phyloP scores from a whole-genome alignment of 2,329 filamentous ascomycete species.

The Talaromyces islandicus region DNA sequence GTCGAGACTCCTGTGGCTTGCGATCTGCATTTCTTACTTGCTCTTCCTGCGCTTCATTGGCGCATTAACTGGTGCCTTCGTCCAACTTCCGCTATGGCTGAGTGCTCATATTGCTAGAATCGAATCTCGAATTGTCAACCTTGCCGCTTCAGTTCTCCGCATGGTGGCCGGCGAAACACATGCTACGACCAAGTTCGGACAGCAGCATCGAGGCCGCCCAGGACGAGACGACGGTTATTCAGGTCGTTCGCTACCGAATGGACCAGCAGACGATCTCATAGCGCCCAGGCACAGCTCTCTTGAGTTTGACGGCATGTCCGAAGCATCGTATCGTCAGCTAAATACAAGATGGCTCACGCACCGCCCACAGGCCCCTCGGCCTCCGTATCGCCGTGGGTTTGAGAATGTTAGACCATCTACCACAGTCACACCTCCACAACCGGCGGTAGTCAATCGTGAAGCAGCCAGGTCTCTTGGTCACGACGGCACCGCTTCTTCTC shows the following conservation, averaged over 20 bases:
- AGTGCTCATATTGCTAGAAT: neutral
- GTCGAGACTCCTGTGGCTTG: constrained; percentile 2
- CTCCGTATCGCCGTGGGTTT: constrained; percentile 3
- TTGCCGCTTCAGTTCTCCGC: constrained; percentile 5
- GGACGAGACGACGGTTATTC: constrained; percentile 2
- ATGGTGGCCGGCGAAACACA: neutral
- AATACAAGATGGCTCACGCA: neutral
- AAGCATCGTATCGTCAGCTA: constrained; percentile 2
- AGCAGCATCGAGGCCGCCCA: neutral
- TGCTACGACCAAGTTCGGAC: neutral
- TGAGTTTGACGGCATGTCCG: constrained; percentile 1
- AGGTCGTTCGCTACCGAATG: neutral
- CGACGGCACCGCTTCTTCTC: constrained; percentile 3
- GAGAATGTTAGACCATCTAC: neutral
- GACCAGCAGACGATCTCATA: constrained; percentile 6
- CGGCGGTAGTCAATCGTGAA: neutral
- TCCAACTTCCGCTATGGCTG: neutral
- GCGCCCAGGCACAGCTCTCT: constrained; percentile 5
- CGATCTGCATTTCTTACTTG: constrained; percentile 1
- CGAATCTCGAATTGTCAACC: constrained; percentile 4
- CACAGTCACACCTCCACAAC: neutral
- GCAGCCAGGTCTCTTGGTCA: neutral
- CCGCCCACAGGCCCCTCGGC: constrained; percentile 5
- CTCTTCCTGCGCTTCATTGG: constrained; percentile 2
- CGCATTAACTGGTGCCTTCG: neutral